phyloP scores from a whole-genome alignment of 2,329 filamentous ascomycete genomes.

The Hypoxylon sp. region DNA sequence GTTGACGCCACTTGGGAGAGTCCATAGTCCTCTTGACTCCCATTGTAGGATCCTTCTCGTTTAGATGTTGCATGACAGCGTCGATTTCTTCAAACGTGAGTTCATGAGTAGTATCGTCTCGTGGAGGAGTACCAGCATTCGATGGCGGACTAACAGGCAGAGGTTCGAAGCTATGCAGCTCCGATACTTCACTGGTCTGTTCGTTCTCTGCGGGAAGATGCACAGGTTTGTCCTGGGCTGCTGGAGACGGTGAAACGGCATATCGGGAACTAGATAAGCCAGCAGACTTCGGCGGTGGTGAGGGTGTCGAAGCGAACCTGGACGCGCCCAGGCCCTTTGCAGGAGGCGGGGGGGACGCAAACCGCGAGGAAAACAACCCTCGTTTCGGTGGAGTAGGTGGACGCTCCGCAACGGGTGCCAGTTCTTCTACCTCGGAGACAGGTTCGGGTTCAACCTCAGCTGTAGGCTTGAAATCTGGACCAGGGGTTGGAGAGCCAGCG shows the following conservation, averaged over 20 bases:
- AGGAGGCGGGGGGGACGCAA: slow-evolving; percentile 46
- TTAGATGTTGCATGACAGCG: slow-evolving; percentile 87
- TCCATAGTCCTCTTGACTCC: slow-evolving; percentile 72
- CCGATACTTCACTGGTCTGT: slow-evolving; percentile 38
- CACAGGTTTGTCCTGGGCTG: slow-evolving; percentile 36
- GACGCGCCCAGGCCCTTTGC: slow-evolving; percentile 57
- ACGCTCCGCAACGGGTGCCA: slow-evolving; percentile 36
- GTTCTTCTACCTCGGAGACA: slow-evolving; percentile 29
- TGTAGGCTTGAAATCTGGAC: slow-evolving; percentile 40
- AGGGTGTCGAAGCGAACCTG: slow-evolving; percentile 54
- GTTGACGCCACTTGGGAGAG: slow-evolving; percentile 57
- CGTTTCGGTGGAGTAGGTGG: slow-evolving; percentile 29
- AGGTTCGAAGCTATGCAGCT: slow-evolving; percentile 47
- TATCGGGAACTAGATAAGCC: slow-evolving; percentile 57
- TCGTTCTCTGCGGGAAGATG: slow-evolving; percentile 9
- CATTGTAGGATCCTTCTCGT: slow-evolving; percentile 75
- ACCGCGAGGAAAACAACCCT: slow-evolving; percentile 46
- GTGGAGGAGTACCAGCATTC: slow-evolving; percentile 37
- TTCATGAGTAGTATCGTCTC: slow-evolving; percentile 46
- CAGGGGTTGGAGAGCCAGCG: slow-evolving; percentile 47
- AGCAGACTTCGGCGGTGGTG: slow-evolving; percentile 53
- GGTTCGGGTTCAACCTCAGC: slow-evolving; percentile 30
- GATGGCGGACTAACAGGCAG: slow-evolving; percentile 46
- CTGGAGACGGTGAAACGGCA: slow-evolving; percentile 52
- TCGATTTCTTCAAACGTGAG: slow-evolving; percentile 85